Base-by-base conservation (phyloP, 1,284 basidiomycete species). In the Cryptococcus maquisensis region DNA sequence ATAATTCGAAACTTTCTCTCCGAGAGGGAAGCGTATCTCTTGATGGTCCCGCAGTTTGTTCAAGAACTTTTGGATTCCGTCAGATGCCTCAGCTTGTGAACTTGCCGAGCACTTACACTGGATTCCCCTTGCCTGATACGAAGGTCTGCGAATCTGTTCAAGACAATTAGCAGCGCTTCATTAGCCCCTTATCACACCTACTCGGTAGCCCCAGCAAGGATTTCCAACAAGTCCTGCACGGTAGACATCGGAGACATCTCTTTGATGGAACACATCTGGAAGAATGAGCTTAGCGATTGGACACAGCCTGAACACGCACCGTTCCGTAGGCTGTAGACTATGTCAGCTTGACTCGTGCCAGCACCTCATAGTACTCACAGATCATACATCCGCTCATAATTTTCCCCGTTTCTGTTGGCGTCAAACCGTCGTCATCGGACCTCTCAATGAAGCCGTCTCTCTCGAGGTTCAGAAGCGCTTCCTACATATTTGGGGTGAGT, bases 381-480 rank as follows among this genome's bases (percentile, higher is more conserved):
- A 71, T 66, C 52, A 61, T 64, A 48, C 56, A 52, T 13, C 57
- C 45, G 51, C 66, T 68, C 73, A 76, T 74, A 32, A 71, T 66
- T 36, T 59, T 57, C 1, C 74, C 74, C 6, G 59, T 54, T 8
- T 55, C 40, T 4, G 55, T 61, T 4, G 45, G 54, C 36, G 41
- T 48, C 24, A 43, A 13, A 16, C 15, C 32, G 18, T 42, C 56
- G 6, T 60, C 52, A 4, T 77, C 79, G 15, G 59, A 64, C 13
- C 66, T 59, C 4, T 71, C 77, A 15, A 93, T 79, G 23, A 94
- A 75, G 49, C 85, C 77, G 2, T 81, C 81, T 38, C 82, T 70
- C 49, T 81, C 79, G 47, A 94, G 72, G 46, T 79, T 80, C 20
- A 74, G 63, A 15, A 93, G 76, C 42, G 86, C 86, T 51, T 84